Conservation (phyloP, 2,329 filamentous ascomycete species). For the Aspergillus brasiliensis region DNA sequence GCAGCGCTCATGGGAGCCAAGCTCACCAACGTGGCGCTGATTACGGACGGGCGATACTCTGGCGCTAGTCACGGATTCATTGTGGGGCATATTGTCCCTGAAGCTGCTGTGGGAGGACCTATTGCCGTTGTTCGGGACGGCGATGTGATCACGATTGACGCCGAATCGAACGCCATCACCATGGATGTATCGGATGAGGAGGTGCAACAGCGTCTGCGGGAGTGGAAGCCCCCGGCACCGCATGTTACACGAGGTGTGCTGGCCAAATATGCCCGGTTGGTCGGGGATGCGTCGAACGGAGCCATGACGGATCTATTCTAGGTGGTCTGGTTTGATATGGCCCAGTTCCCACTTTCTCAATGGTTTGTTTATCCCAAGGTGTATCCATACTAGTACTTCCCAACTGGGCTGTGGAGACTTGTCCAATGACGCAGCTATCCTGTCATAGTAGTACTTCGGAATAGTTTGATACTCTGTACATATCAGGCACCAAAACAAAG, state of each 20-base stretch:
- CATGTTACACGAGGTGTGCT: conserved; percentile 78
- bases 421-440: neutral
- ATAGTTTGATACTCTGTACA: neutral
- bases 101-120: conserved; percentile 85
- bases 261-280: conserved; percentile 85
- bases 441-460: neutral
- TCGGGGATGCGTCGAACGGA: conserved; percentile 88
- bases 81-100: conserved; percentile 88
- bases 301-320: conserved; percentile 80
- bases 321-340: neutral
- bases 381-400: neutral
- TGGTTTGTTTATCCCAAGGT: neutral
- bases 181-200: conserved; percentile 75
- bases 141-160: conserved; percentile 84
- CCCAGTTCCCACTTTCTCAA: too few relatives aligned
- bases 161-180: conserved; percentile 69
- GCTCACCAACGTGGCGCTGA: conserved; percentile 81
- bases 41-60: conserved; percentile 88
- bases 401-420: neutral
- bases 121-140: conserved; percentile 81
- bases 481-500: neutral
- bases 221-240: conserved; percentile 71
- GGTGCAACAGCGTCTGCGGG: conserved; percentile 62
- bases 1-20: conserved; percentile 93
- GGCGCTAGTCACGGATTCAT: conserved; percentile 91